phyloP scores from a whole-genome alignment of 768 basidiomycete species.

The Trametes coccinea region DNA sequence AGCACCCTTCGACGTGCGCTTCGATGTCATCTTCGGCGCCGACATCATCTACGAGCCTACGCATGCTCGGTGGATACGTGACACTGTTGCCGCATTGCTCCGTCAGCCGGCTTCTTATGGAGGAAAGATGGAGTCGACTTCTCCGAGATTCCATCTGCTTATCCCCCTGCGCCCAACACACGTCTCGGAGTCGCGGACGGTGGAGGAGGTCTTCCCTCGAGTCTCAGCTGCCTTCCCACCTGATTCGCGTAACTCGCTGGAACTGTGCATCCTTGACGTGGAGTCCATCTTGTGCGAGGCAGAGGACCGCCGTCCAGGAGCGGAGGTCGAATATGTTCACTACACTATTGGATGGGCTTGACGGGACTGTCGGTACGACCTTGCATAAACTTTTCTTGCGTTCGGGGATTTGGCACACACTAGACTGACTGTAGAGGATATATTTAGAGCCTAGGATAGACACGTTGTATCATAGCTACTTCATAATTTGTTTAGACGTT shows the following conservation, averaged over 20 bases:
- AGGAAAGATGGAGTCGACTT: constrained; percentile 1
- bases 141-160: constrained; percentile 62
- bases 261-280: constrained; percentile 52
- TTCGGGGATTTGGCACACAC: too few species aligned
- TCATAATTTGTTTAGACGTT: too few species aligned
- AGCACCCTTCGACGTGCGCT: constrained; percentile 36
- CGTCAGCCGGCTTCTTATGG: constrained; percentile 33
- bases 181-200: constrained; percentile 52
- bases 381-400: neutral
- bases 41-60: constrained; percentile 55
- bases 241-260: neutral
- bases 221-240: neutral
- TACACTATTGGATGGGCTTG: constrained; percentile 69
- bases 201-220: constrained; percentile 56
- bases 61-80: constrained; percentile 49
- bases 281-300: constrained; percentile 59
- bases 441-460: neutral
- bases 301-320: constrained; percentile 26
- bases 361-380: neutral
- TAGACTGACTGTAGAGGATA: neutral
- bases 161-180: constrained; percentile 76
- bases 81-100: constrained; percentile 42
- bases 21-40: constrained; percentile 53
- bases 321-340: constrained; percentile 66
- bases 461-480: too few species aligned